These are phyloP conservation scores for Bipolaris sorokiniana DNA, from an alignment of 2,329 filamentous ascomycete genomes.

Conservation along the genomic window DNA sequence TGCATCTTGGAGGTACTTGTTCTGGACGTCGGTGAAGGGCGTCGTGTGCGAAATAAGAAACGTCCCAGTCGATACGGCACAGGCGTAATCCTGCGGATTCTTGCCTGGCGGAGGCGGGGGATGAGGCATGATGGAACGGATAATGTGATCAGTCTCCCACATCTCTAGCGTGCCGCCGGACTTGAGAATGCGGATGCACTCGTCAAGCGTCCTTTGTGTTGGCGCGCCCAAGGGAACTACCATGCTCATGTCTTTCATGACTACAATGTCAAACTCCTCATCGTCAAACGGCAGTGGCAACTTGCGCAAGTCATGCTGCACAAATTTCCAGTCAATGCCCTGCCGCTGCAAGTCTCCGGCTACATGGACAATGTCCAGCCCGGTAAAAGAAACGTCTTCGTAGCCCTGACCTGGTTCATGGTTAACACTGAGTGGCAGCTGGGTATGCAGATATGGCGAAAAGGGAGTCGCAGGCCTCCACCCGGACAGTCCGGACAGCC, in stretches of 20 bases:
- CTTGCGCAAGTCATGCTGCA: conserved; percentile 82
- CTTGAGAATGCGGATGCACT: conserved; percentile 76
- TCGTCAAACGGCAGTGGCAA: conserved; percentile 78
- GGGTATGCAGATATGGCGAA: not conserved
- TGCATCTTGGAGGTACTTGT: conserved; percentile 81
- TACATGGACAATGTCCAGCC: conserved; percentile 79
- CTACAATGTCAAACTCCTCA: conserved; percentile 83
- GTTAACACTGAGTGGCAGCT: conserved; percentile 3
- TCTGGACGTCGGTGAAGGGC: conserved; percentile 78
- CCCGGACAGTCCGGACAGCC: no score
- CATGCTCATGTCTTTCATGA: conserved; percentile 82
- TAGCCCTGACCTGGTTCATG: conserved; percentile 59
- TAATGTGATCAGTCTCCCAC: conserved; percentile 86
- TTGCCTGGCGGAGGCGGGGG: conserved; percentile 65
- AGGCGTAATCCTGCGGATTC: conserved; percentile 67
- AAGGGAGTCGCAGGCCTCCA: not conserved
- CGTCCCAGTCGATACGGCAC: conserved; percentile 73
- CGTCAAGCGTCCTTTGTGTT: conserved; percentile 66
- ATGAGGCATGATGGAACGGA: conserved; percentile 83
- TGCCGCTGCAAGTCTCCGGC: conserved; percentile 69
- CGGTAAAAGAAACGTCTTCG: conserved; percentile 75
- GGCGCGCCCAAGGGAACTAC: conserved; percentile 64
- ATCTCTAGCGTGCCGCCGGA: conserved; percentile 82
- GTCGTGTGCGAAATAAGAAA: conserved; percentile 85
- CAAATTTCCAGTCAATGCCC: conserved; percentile 85